Evolutionary conservation across 768 basidiomycete species (phyloP).

Genomic region (Lyophyllum decastes): DNA sequence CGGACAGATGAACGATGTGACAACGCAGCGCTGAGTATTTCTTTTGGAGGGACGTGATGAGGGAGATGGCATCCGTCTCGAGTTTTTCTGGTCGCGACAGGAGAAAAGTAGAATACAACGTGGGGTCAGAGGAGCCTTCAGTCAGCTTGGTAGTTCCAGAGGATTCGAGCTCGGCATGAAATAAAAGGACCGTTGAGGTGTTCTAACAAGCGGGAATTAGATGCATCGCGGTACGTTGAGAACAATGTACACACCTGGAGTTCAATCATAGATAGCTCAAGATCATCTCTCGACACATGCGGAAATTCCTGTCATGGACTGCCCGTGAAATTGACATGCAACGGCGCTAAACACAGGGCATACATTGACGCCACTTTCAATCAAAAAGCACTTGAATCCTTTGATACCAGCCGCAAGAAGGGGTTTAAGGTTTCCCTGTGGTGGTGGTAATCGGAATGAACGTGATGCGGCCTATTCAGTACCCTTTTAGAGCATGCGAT

Average conservation of each 20-base stretch:
- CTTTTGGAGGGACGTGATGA: conserved; percentile 68
- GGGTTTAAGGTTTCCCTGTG: conserved; percentile 70
- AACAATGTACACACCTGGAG: conserved; percentile 56
- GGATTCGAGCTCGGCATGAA: conserved; percentile 86
- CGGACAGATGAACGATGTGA: conserved; percentile 96
- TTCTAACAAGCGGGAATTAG: conserved; percentile 41
- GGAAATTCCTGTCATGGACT: conserved; percentile 83
- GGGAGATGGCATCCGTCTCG: conserved; percentile 79
- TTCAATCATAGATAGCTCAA: conserved; percentile 68
- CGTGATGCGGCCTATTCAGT: not conserved
- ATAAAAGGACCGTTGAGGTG: conserved; percentile 72
- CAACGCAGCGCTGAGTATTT: conserved; percentile 70
- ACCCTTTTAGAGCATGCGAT: not conserved
- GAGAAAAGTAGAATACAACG: conserved; percentile 79
- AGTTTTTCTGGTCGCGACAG: conserved; percentile 78
- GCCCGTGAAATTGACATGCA: conserved; percentile 6
- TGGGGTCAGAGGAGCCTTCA: conserved; percentile 36
- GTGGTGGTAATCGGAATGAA: not conserved
- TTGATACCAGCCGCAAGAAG: conserved; percentile 81
- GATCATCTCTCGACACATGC: conserved; percentile 70
- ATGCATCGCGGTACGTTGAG: not conserved
- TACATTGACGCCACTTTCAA: conserved; percentile 94
- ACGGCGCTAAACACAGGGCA: conserved; percentile 12
- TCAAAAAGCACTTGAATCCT: conserved; percentile 97
- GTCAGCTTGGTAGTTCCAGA: conserved; percentile 9